A percentile compares a stretch with the other conserved stretches of the same genome.
Evolutionary conservation across 1,284 basidiomycete species (phyloP).

Genomic region (Leccinum pachyderme): DNA sequence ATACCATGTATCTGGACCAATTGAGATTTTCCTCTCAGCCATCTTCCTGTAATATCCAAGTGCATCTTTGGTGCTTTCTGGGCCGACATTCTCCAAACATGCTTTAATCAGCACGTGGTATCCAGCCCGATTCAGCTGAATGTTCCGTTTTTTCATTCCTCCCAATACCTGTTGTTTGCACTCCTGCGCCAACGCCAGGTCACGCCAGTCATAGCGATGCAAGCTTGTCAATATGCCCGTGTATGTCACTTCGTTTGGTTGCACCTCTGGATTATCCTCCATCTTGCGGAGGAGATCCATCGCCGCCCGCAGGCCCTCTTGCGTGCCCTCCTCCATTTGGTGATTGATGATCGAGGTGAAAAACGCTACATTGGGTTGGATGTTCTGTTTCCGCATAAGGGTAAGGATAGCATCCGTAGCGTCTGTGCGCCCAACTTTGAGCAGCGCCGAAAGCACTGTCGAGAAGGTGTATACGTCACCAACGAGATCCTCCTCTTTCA

Average conservation of each 20-base stretch:
- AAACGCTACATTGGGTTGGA: slow-evolving; percentile 69
- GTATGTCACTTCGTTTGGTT: slow-evolving; percentile 74
- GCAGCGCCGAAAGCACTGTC: slow-evolving; percentile 71
- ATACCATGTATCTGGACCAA: slow-evolving; percentile 71
- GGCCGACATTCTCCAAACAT: slow-evolving; percentile 49
- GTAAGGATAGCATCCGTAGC: slow-evolving; percentile 60
- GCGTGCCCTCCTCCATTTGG: slow-evolving; percentile 56
- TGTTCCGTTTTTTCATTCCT: slow-evolving; percentile 56
- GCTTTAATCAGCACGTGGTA: slow-evolving; percentile 75
- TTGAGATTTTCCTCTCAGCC: slow-evolving; percentile 46
- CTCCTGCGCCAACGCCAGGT: slow-evolving; percentile 41
- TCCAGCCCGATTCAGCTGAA: slow-evolving; percentile 57
- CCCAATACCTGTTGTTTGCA: slow-evolving; percentile 50
- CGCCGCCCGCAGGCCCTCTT: slow-evolving; percentile 56
- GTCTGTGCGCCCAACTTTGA: slow-evolving; percentile 64
- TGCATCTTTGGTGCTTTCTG: slow-evolving; percentile 52
- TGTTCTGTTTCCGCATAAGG: slow-evolving; percentile 72
- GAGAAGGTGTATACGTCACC: slow-evolving; percentile 83
- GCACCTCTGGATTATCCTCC: slow-evolving; percentile 55
- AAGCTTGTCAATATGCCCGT: slow-evolving; percentile 64
- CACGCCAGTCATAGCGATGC: slow-evolving; percentile 50
- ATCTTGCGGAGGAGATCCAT: slow-evolving; percentile 68
- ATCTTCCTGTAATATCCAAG: slow-evolving; percentile 67
- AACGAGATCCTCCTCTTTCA: slow-evolving; percentile 49
- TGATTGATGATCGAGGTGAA: slow-evolving; percentile 75